These are phyloP conservation scores for Patellifolia procumbens DNA, from an alignment of 179 eudicot species.

Conservation along the genomic window DNA sequence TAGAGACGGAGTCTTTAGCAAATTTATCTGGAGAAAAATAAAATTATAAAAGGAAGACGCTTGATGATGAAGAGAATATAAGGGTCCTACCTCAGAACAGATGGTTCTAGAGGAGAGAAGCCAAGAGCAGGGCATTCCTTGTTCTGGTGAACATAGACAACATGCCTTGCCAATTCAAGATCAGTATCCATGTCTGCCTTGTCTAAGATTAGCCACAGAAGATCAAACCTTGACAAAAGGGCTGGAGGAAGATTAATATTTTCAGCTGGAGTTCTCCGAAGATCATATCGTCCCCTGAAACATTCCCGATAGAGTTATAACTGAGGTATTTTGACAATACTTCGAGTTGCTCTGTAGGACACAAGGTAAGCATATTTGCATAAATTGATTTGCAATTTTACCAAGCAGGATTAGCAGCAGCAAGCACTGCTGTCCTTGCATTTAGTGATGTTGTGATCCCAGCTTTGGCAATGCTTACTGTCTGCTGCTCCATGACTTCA, in stretches of 20 bases:
- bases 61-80: not conserved
- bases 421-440: conserved; percentile 98
- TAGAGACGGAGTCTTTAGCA: not conserved
- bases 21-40: not conserved
- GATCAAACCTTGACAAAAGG: conserved; percentile 95
- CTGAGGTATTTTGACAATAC: not conserved
- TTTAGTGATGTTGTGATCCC: conserved; percentile 96
- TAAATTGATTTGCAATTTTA: conserved; percentile 17
- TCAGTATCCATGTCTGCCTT: conserved; percentile 97
- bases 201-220: conserved; percentile 93
- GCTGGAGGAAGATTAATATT: conserved; percentile 99
- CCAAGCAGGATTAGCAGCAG: conserved; percentile 99
- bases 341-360: not conserved
- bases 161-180: conserved; percentile 98
- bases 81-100: conserved; percentile 65
- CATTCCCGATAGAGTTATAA: not conserved
- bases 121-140: conserved; percentile 96
- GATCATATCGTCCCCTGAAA: conserved; percentile 97
- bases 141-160: conserved; percentile 91
- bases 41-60: not conserved
- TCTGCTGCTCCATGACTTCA: conserved; percentile 99
- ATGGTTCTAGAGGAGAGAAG: conserved; percentile 88
- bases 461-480: conserved; percentile 99
- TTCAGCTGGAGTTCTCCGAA: conserved; percentile 97
- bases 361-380: not conserved